phyloP scores from a whole-genome alignment of 2,329 filamentous ascomycete species.

The Ascocoryne sarcoides region DNA sequence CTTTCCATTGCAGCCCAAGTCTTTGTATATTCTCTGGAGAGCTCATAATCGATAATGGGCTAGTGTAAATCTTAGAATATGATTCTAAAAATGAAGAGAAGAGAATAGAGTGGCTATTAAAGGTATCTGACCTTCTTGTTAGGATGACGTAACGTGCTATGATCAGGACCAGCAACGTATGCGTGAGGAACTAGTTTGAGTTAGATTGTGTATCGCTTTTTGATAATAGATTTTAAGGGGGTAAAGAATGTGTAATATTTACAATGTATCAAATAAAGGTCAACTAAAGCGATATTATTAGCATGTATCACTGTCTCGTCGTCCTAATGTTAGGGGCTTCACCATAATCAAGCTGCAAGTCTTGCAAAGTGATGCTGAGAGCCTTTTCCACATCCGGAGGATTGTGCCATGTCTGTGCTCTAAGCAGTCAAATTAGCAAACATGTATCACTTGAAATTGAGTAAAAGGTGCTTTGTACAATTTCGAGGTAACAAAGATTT shows the following conservation, averaged over 20 bases:
- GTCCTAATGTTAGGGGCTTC: background rate
- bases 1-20: constrained; percentile 5
- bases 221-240: background rate
- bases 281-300: background rate
- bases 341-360: constrained; percentile 1
- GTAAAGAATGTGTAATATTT: background rate
- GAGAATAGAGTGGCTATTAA: too few species aligned
- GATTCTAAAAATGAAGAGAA: background rate
- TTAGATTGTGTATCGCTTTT: too few species aligned
- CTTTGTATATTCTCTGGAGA: constrained; percentile 2
- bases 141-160: constrained; percentile 1
- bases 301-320: background rate
- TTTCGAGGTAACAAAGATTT: constrained; percentile 29
- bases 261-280: constrained; percentile 6
- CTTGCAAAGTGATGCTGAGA: background rate
- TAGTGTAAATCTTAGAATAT: background rate
- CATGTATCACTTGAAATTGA: background rate
- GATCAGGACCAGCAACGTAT: constrained; percentile 3
- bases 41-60: constrained; percentile 2
- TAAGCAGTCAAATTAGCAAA: background rate
- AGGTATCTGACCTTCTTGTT: constrained; percentile 1
- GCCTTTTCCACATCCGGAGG: background rate
- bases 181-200: constrained; percentile 1
- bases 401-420: constrained; percentile 2
- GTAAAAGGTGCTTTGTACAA: background rate